These are phyloP conservation scores for Lagenidium giganteum DNA, from an alignment of 352 stramenopile species.

Conservation along the genomic window DNA sequence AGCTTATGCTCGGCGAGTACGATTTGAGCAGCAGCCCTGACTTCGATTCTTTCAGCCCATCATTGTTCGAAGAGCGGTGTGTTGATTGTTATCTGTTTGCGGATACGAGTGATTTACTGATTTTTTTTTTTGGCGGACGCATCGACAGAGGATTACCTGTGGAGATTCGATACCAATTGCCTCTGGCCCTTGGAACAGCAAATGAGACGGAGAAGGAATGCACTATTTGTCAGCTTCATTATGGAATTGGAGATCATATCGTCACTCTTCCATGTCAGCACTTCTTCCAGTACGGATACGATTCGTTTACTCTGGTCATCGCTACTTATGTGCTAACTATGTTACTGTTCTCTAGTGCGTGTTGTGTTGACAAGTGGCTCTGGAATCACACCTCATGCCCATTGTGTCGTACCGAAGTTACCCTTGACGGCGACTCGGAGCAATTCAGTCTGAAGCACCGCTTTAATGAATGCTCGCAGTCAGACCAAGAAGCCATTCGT, in stretches of 20 bases:
- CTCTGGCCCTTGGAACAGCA: conserved; percentile 65
- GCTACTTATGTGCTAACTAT: too few species aligned
- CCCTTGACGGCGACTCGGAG: conserved; percentile 38
- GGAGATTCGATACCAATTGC: conserved; percentile 77
- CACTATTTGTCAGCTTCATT: conserved; percentile 80
- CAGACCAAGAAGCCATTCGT: conserved; percentile 66
- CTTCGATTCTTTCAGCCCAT: conserved; percentile 60
- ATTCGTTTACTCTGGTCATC: too few species aligned
- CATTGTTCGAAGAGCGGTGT: conserved; percentile 73
- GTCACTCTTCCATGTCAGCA: conserved; percentile 79
- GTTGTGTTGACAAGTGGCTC: conserved; percentile 82
- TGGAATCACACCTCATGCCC: conserved; percentile 86
- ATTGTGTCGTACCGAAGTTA: conserved; percentile 75
- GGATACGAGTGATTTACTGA: background rate
- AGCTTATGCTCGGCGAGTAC: conserved; percentile 49
- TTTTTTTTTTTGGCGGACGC: conserved; percentile 2
- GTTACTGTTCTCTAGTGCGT: conserved; percentile 32
- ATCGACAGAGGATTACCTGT: conserved; percentile 68
- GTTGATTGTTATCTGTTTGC: conserved; percentile 10
- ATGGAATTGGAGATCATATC: conserved; percentile 82
- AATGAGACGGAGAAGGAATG: conserved; percentile 84
- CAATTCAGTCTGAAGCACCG: conserved; percentile 50
- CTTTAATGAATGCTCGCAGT: conserved; percentile 68
- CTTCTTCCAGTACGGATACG: conserved; percentile 74
- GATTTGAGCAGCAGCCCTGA: conserved; percentile 66